These are phyloP conservation scores for Heterobasidion parviporum DNA, from an alignment of 1,284 basidiomycete genomes.

Conservation along the genomic window DNA sequence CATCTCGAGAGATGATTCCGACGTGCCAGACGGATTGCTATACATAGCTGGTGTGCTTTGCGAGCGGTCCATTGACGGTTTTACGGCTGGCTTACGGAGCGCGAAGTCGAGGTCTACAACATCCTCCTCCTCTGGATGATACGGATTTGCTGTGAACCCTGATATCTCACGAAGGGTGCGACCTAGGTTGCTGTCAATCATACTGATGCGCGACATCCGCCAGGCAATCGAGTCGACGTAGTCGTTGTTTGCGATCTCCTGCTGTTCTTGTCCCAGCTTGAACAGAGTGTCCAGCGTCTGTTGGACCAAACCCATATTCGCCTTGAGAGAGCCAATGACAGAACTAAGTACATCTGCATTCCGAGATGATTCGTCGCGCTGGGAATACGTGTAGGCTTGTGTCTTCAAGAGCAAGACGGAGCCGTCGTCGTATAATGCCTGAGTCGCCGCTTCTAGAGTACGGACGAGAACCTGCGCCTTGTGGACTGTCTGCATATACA, in stretches of 20 bases:
- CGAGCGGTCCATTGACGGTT: constrained; percentile 13
- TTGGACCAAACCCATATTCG: constrained; percentile 46
- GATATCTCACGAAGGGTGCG: constrained; percentile 19
- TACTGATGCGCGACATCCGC: constrained; percentile 61
- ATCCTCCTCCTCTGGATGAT: constrained; percentile 39
- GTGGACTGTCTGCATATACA: constrained; percentile 56
- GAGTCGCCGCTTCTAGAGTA: constrained; percentile 56
- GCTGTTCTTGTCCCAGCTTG: constrained; percentile 60
- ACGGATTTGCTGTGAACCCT: constrained; percentile 22
- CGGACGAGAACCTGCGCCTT: constrained; percentile 60
- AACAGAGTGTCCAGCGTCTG: constrained; percentile 55
- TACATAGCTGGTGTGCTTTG: constrained; percentile 16
- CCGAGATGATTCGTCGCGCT: constrained; percentile 6
- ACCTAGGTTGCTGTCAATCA: constrained; percentile 6
- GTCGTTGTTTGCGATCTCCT: constrained; percentile 54
- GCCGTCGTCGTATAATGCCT: constrained; percentile 67
- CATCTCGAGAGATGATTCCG: constrained; percentile 12
- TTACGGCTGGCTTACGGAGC: constrained; percentile 28
- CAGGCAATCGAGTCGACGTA: constrained; percentile 67
- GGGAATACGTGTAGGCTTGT: constrained; percentile 36
- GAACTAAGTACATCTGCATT: constrained; percentile 13
- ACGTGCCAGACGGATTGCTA: constrained; percentile 17
- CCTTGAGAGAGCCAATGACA: constrained; percentile 38
- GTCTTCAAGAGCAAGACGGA: constrained; percentile 46
- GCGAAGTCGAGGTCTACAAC: constrained; percentile 56